Percentiles rank a stretch among this genome's conserved stretches.
These are phyloP conservation scores for Phialophora expanda DNA, from an alignment of 2,329 filamentous ascomycete genomes.

Conservation along the genomic window DNA sequence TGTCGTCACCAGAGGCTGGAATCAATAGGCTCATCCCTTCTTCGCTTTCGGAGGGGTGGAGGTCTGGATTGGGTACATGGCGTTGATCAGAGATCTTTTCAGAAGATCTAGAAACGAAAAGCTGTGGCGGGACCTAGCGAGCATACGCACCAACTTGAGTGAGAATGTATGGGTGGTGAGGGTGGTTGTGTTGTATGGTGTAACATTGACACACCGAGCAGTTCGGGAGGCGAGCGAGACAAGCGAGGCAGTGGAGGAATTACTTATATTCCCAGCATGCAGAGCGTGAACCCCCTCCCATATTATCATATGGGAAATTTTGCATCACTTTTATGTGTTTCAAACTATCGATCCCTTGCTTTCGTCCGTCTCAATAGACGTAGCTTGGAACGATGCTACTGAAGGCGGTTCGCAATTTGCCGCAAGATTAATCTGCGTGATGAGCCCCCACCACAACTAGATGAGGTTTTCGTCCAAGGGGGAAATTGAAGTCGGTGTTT, in stretches of 20 bases:
- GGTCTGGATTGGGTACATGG: slow-evolving; percentile 3
- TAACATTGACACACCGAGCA: not conserved
- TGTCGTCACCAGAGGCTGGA: not conserved
- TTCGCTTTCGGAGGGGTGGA: not conserved
- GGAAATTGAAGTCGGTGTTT: not conserved
- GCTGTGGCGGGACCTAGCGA: slow-evolving; percentile 21
- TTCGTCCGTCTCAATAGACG: not conserved
- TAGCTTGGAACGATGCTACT: not conserved
- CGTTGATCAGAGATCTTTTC: slow-evolving; percentile 9
- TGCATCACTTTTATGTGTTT: slow-evolving; percentile 8
- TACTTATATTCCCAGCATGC: slow-evolving; percentile 12
- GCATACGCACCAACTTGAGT: slow-evolving; percentile 1
- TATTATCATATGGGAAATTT: slow-evolving; percentile 14
- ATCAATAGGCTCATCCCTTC: not conserved
- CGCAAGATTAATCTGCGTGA: slow-evolving; percentile 2
- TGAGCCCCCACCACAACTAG: slow-evolving; percentile 1
- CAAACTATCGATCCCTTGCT: slow-evolving; percentile 1
- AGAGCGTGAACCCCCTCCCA: slow-evolving; percentile 4
- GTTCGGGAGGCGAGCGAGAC: not conserved
- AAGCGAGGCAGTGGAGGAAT: not conserved
- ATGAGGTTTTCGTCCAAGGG: not conserved
- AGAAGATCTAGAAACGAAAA: slow-evolving; percentile 12
- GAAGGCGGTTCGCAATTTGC: slow-evolving; percentile 6
- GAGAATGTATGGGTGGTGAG: not conserved
- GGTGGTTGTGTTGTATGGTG: not conserved